Evolutionary conservation across 306 rosid genomes (phyloP).

Genomic region (Dryas alaskensis): DNA sequence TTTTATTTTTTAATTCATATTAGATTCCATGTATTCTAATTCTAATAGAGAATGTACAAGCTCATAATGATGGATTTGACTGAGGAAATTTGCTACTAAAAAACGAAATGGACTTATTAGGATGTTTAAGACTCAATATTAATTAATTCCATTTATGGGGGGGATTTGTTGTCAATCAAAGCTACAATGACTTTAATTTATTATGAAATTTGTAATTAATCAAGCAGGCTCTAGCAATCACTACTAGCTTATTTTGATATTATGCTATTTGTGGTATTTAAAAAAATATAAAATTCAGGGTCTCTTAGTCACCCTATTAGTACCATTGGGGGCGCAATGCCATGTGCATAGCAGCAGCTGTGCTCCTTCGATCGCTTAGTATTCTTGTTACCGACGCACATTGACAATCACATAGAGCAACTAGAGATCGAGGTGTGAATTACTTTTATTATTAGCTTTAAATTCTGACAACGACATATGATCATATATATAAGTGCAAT

Average conservation of each 20-base stretch:
- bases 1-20: too few relatives aligned
- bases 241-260: background rate
- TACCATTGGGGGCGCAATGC: background rate
- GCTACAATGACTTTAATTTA: background rate
- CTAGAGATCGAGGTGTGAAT: background rate
- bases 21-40: too few relatives aligned
- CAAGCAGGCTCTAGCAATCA: too few relatives aligned
- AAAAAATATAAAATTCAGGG: background rate
- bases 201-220: background rate
- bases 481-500: background rate
- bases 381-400: conserved; percentile 16
- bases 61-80: too few relatives aligned
- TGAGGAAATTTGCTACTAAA: background rate
- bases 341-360: conserved; percentile 7
- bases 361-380: background rate
- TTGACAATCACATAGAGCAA: conserved; percentile 1
- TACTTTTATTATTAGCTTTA: background rate
- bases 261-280: background rate
- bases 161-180: conserved; percentile 22
- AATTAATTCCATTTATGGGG: background rate
- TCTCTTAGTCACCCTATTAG: background rate
- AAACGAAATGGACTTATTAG: background rate
- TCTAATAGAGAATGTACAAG: too few relatives aligned
- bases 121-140: background rate
- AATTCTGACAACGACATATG: background rate